Evolutionary conservation across 306 rosid species (phyloP).

Genomic region (Datisca glomerata): DNA sequence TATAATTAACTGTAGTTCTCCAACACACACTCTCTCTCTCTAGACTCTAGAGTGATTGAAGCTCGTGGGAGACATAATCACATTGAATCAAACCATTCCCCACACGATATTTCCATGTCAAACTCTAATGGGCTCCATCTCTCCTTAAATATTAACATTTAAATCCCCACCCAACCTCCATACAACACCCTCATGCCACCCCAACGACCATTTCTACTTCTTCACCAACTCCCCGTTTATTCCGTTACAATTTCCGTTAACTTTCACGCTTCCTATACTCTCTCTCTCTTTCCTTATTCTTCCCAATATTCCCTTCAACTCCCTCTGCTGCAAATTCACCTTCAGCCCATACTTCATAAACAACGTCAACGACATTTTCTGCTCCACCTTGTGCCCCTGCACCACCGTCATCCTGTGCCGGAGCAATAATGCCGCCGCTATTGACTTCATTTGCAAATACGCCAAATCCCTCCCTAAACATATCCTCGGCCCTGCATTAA

Average conservation of each 20-base stretch:
- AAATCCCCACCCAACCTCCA: not conserved
- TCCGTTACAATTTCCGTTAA: constrained; percentile 3
- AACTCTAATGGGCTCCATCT: not conserved
- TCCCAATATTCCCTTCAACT: constrained; percentile 33
- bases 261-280: constrained; percentile 1
- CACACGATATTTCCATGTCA: too few species aligned
- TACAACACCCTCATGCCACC: not conserved
- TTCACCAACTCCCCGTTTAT: not conserved
- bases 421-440: constrained; percentile 65
- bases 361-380: constrained; percentile 80
- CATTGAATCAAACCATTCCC: too few species aligned
- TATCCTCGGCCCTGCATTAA: constrained; percentile 94
- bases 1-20: too few species aligned
- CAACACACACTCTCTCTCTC: too few species aligned
- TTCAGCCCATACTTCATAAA: constrained; percentile 85
- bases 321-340: constrained; percentile 55
- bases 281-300: constrained; percentile 22
- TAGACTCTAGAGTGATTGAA: too few species aligned
- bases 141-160: not conserved
- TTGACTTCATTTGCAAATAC: constrained; percentile 79
- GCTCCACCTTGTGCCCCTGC: constrained; percentile 69
- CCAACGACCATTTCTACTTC: not conserved
- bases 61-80: not conserved
- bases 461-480: constrained; percentile 90
- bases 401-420: constrained; percentile 57